A percentile compares a stretch with the other conserved stretches of the same genome.
These are phyloP conservation scores for Gonapodya prolifera DNA, from an alignment of 192 early-diverging fungal genomes.

Conservation along the genomic window DNA sequence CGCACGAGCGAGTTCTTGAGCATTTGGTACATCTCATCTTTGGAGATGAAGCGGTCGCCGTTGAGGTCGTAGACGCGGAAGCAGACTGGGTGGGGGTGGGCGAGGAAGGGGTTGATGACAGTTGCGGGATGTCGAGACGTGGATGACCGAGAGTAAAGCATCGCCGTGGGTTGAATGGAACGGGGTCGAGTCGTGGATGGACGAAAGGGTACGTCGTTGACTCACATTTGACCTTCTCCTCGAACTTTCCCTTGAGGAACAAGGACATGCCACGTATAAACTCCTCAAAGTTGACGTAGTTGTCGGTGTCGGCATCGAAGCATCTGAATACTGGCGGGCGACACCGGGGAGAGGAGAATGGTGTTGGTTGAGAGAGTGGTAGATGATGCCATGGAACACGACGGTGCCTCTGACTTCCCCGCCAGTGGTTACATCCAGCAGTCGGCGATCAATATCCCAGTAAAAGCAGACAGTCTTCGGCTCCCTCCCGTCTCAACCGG, in stretches of 20 bases:
- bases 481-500: too few species aligned
- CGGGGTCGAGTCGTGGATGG: too few species aligned
- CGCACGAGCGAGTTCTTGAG: conserved; percentile 42
- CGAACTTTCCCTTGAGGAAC: conserved; percentile 35
- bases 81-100: conserved; percentile 32
- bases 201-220: not conserved
- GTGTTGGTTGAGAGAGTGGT: not conserved
- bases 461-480: too few species aligned
- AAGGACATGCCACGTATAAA: conserved; percentile 43
- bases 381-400: not conserved
- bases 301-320: conserved; percentile 47
- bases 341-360: too few species aligned
- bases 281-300: conserved; percentile 41
- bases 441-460: too few species aligned
- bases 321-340: conserved; percentile 45
- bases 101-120: not conserved
- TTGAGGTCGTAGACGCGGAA: conserved; percentile 52
- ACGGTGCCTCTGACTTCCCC: not conserved
- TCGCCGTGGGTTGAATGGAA: too few species aligned
- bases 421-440: not conserved
- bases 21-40: conserved; percentile 56
- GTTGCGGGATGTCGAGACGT: too few species aligned
- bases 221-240: conserved; percentile 38
- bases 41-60: conserved; percentile 46
- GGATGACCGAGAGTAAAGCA: too few species aligned